phyloP scores from a whole-genome alignment of 306 rosid species.

The Ammopiptanthus mongolicus region DNA sequence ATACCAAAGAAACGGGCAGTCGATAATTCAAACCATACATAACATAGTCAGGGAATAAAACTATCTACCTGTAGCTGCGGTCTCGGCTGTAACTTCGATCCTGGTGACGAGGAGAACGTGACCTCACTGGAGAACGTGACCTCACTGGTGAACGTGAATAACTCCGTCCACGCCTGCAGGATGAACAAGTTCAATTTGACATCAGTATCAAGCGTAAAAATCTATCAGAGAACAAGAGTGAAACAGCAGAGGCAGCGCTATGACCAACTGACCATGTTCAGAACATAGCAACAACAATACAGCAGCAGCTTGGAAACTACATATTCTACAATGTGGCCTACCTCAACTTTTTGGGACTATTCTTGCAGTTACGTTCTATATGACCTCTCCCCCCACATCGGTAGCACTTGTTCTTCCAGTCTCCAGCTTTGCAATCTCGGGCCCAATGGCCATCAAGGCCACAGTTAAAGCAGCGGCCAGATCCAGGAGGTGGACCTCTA shows the following conservation, averaged over 20 bases:
- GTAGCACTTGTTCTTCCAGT: conserved; percentile 86
- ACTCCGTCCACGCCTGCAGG: conserved; percentile 43
- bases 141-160: conserved; percentile 43
- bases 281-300: not conserved
- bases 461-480: conserved; percentile 88
- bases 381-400: conserved; percentile 94
- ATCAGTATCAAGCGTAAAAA: not conserved
- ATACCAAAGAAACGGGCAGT: not conserved
- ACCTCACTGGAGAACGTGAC: conserved; percentile 43
- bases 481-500: conserved; percentile 84
- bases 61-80: conserved; percentile 49
- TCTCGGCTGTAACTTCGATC: conserved; percentile 54
- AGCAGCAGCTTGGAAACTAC: not conserved
- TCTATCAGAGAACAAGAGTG: not conserved
- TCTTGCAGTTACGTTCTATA: conserved; percentile 72
- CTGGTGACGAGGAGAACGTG: conserved; percentile 49
- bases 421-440: conserved; percentile 85
- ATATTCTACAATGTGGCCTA: not conserved
- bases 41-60: not conserved
- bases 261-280: not conserved
- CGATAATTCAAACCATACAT: not conserved
- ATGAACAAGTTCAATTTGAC: not conserved
- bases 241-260: not conserved
- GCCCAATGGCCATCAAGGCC: conserved; percentile 94
- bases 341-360: conserved; percentile 75